Conservation (phyloP, 768 basidiomycete genomes). For the Pholiota microspora region DNA sequence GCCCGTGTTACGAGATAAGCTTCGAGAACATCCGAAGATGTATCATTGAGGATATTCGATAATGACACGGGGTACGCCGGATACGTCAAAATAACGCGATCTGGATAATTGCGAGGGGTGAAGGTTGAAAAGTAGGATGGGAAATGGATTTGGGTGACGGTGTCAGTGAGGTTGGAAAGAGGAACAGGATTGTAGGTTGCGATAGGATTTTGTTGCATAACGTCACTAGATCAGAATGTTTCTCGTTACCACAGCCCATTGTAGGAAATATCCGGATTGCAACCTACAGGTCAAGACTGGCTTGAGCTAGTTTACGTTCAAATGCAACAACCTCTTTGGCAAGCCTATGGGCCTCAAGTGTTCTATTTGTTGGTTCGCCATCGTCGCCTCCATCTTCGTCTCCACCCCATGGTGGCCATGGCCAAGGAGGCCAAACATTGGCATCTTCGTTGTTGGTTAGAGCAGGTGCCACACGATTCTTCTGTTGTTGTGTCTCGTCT, state of each 20-base stretch:
- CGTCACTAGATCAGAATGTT: constrained; percentile 44
- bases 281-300: constrained; percentile 76
- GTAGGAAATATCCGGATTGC: background rate
- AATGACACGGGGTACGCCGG: constrained; percentile 74
- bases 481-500: constrained; percentile 35
- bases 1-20: constrained; percentile 85
- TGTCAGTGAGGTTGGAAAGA: constrained; percentile 63
- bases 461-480: constrained; percentile 10
- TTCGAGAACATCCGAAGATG: constrained; percentile 70
- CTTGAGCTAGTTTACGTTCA: constrained; percentile 74
- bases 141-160: constrained; percentile 78
- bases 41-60: constrained; percentile 63
- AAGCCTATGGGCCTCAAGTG: constrained; percentile 55
- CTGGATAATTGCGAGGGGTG: constrained; percentile 72
- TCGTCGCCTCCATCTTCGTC: constrained; percentile 51
- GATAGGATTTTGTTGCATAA: constrained; percentile 76
- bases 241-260: background rate
- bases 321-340: constrained; percentile 74
- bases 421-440: constrained; percentile 75
- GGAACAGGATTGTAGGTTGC: constrained; percentile 85
- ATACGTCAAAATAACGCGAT: constrained; percentile 77
- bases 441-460: constrained; percentile 35
- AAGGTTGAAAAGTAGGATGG: constrained; percentile 85
- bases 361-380: constrained; percentile 49
- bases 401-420: constrained; percentile 83